phyloP scores from a whole-genome alignment of 192 early-diverging fungal genomes.

The Backusella australiensis region DNA sequence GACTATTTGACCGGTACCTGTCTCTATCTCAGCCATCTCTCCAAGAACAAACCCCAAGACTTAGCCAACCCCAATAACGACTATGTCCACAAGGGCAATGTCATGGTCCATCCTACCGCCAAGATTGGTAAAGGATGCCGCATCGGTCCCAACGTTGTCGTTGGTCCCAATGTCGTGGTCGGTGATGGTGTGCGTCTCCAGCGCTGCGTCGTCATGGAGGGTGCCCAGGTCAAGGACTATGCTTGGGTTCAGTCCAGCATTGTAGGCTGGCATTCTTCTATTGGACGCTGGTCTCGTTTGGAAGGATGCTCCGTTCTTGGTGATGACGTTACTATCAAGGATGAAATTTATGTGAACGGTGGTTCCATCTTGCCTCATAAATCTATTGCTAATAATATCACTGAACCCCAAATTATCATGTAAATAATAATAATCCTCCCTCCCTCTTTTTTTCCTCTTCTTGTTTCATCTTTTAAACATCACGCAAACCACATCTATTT shows the following conservation, averaged over 20 bases:
- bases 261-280: conserved; percentile 93
- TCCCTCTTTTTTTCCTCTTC: not conserved
- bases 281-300: conserved; percentile 93
- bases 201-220: conserved; percentile 87
- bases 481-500: conserved; percentile 2
- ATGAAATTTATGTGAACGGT: conserved; percentile 95
- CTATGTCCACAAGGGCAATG: conserved; percentile 83
- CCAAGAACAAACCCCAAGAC: conserved; percentile 71
- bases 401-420: conserved; percentile 95
- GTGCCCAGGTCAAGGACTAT: conserved; percentile 80
- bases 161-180: conserved; percentile 88
- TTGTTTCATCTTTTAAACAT: not conserved
- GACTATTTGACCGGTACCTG: conserved; percentile 96
- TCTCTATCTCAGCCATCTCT: conserved; percentile 84
- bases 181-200: conserved; percentile 94
- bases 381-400: conserved; percentile 82
- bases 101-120: conserved; percentile 88
- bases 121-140: conserved; percentile 94
- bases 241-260: conserved; percentile 91
- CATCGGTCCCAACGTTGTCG: conserved; percentile 96
- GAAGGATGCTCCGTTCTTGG: conserved; percentile 95
- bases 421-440: conserved; percentile 45
- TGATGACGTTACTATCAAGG: conserved; percentile 93
- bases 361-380: conserved; percentile 97
- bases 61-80: conserved; percentile 66